phyloP scores from a whole-genome alignment of 176 grass and related monocot genomes.

The Leersia perrieri region DNA sequence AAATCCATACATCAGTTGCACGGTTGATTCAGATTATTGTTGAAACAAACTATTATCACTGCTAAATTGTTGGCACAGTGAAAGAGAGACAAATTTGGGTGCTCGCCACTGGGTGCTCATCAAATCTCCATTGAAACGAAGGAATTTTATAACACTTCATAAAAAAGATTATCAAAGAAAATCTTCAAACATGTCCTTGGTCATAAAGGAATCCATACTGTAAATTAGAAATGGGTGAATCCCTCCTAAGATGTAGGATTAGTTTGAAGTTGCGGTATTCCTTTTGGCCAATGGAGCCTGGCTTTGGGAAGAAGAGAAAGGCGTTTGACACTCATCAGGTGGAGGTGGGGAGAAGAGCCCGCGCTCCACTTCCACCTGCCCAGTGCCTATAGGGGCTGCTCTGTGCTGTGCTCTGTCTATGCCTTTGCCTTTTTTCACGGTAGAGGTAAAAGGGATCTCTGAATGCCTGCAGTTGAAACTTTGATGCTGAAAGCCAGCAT shows the following conservation, averaged over 20 bases:
- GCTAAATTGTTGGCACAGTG: no score
- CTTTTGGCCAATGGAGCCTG: constrained; percentile 23
- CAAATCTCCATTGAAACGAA: neutral
- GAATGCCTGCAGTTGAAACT: constrained; percentile 50
- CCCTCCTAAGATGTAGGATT: neutral
- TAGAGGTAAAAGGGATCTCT: constrained; percentile 48
- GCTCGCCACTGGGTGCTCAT: no score
- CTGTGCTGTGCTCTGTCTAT: constrained; percentile 9
- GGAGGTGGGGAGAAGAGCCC: constrained; percentile 47
- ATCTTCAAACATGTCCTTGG: no score
- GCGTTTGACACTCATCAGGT: no score
- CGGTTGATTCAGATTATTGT: no score
- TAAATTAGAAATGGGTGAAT: neutral
- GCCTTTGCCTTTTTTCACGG: constrained; percentile 52
- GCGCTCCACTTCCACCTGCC: constrained; percentile 44
- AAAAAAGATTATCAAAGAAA: no score
- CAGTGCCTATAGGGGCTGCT: constrained; percentile 34
- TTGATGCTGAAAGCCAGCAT: constrained; percentile 52
- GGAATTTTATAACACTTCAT: neutral
- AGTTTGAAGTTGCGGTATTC: neutral
- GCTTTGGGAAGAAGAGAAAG: constrained; percentile 58
- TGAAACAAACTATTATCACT: no score
- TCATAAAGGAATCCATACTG: no score
- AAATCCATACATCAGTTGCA: no score
- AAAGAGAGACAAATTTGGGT: no score